Evolutionary conservation across 1,284 basidiomycete genomes (phyloP).

Genomic region (Leccinum pallidistipes): DNA sequence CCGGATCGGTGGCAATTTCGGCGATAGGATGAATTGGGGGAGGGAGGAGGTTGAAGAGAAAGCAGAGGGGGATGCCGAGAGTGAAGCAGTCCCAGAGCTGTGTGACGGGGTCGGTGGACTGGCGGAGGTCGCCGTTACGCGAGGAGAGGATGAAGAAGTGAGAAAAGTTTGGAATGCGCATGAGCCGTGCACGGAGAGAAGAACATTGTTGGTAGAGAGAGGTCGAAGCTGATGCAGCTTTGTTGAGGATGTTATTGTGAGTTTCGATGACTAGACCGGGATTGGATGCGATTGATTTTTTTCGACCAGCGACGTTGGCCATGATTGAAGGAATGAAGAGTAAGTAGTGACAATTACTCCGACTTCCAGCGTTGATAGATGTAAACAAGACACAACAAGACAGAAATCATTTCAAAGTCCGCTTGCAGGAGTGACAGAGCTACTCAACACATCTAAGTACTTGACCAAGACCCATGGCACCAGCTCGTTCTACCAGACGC

Average conservation of each 20-base stretch:
- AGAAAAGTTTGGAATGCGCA: conserved; percentile 71
- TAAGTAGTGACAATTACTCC: conserved; percentile 19
- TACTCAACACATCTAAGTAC: conserved; percentile 25
- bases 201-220: conserved; percentile 90
- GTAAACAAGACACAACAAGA: conserved; percentile 31
- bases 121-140: conserved; percentile 55
- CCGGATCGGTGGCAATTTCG: conserved; percentile 64
- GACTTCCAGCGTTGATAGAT: conserved; percentile 19
- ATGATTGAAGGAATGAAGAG: conserved; percentile 24
- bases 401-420: conserved; percentile 20
- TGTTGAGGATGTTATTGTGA: conserved; percentile 84
- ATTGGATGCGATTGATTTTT: conserved; percentile 76
- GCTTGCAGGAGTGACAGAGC: conserved; percentile 31
- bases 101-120: conserved; percentile 84
- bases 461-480: conserved; percentile 74
- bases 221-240: conserved; percentile 75
- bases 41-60: conserved; percentile 91
- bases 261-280: conserved; percentile 68
- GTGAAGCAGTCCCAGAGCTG: conserved; percentile 95
- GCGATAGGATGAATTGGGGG: conserved; percentile 62
- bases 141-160: conserved; percentile 66
- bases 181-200: conserved; percentile 67
- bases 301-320: conserved; percentile 72
- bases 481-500: conserved; percentile 57
- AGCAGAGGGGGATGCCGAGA: conserved; percentile 91